Evolutionary conservation across 768 basidiomycete genomes (phyloP).

Genomic region (Hericium coralloides): DNA sequence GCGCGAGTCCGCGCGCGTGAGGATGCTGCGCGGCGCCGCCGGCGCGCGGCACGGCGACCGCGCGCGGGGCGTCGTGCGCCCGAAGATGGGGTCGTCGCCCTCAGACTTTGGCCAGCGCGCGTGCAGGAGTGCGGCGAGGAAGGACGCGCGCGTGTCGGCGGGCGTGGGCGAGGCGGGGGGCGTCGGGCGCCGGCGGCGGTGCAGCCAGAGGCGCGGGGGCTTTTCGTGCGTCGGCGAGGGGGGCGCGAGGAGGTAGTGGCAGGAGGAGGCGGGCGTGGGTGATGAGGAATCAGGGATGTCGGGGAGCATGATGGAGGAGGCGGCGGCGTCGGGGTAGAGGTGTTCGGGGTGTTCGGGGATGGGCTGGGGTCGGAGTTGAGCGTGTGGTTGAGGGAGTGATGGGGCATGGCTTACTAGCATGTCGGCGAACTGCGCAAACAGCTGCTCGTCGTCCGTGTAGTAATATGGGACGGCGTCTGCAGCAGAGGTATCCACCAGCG

Average conservation of each 20-base stretch:
- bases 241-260: conserved; percentile 12
- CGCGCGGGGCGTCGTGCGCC: conserved; percentile 13
- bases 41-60: conserved; percentile 11
- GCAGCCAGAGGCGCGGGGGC: conserved; percentile 37
- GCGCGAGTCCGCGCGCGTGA: conserved; percentile 9
- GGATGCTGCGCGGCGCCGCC: conserved; percentile 14
- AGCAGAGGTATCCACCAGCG: conserved; percentile 8
- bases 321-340: conserved; percentile 14
- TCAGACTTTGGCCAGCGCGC: conserved; percentile 15
- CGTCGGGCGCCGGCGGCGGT: conserved; percentile 33
- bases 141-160: conserved; percentile 8
- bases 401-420: conserved; percentile 7
- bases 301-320: conserved; percentile 12
- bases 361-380: conserved; percentile 5
- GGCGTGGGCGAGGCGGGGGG: conserved; percentile 7
- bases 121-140: conserved; percentile 13
- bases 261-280: conserved; percentile 10
- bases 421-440: conserved; percentile 13
- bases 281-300: conserved; percentile 8
- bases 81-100: conserved; percentile 13
- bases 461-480: not conserved
- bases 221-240: conserved; percentile 18
- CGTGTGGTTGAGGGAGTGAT: not conserved
- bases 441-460: conserved; percentile 5
- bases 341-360: conserved; percentile 13